A percentile compares a stretch with the other conserved stretches of the same genome.
phyloP scores from a whole-genome alignment of 495 filamentous ascomycete genomes.

The Usnea hakonensis region DNA sequence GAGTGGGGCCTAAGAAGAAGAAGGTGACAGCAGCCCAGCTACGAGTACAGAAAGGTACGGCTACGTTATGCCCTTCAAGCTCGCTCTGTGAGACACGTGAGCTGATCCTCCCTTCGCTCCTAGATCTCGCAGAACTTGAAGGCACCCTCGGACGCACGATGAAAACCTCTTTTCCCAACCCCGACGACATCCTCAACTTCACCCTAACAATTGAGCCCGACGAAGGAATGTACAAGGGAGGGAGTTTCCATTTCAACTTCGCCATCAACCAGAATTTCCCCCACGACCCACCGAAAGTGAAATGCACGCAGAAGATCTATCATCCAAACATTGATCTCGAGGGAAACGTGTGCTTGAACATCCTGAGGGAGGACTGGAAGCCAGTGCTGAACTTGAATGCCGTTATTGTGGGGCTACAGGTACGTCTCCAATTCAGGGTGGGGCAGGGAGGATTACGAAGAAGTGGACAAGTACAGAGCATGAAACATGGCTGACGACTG shows the following conservation, averaged over 20 bases:
- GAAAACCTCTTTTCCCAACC: constrained; percentile 87
- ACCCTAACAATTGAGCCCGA: constrained; percentile 88
- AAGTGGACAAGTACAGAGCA: neutral
- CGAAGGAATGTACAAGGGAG: constrained; percentile 95
- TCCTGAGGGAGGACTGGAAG: constrained; percentile 97
- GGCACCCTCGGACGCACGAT: constrained; percentile 75
- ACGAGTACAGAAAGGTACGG: constrained; percentile 86
- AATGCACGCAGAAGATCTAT: constrained; percentile 97
- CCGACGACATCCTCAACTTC: constrained; percentile 95
- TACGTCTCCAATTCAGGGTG: constrained; percentile 29
- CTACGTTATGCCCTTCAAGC: neutral
- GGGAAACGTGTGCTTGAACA: constrained; percentile 96
- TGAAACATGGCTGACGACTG: constrained; percentile 2
- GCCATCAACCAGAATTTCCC: constrained; percentile 91
- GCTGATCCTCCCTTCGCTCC: constrained; percentile 9
- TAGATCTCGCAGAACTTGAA: constrained; percentile 81
- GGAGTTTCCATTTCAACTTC: constrained; percentile 83
- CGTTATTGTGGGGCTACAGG: constrained; percentile 90
- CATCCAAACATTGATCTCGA: constrained; percentile 98
- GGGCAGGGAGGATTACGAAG: neutral
- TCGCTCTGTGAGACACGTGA: neutral
- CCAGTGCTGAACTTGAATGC: constrained; percentile 94
- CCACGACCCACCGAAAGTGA: constrained; percentile 96
- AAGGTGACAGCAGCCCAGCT: constrained; percentile 95
- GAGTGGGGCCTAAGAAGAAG: constrained; percentile 80